phyloP scores from a whole-genome alignment of 2,329 filamentous ascomycete species.

The Colletotrichum nymphaeae region DNA sequence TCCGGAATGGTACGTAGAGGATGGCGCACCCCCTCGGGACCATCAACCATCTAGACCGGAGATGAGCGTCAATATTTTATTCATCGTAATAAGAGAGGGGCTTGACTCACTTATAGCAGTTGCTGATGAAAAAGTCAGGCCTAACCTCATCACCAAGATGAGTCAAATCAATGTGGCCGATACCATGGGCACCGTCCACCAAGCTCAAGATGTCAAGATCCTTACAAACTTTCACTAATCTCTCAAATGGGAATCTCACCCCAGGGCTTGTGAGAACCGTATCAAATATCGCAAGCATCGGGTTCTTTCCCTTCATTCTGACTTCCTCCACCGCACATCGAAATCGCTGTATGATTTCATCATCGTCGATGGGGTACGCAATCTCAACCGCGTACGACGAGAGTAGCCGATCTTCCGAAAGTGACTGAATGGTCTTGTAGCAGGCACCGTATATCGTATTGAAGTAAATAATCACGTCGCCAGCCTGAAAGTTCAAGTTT shows the following conservation, averaged over 20 bases:
- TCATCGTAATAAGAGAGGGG: neutral
- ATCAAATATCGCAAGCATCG: neutral
- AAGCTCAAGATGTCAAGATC: neutral
- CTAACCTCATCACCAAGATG: neutral
- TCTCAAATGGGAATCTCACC: neutral
- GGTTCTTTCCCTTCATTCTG: neutral
- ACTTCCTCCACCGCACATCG: neutral
- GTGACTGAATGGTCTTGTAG: neutral
- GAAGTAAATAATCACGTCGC: neutral
- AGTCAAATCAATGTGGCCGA: neutral
- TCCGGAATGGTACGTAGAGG: neutral
- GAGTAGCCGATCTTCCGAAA: neutral
- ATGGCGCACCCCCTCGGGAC: neutral
- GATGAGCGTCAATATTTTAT: neutral
- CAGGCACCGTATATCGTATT: neutral
- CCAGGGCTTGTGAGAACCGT: neutral
- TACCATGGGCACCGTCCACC: neutral
- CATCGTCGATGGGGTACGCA: neutral
- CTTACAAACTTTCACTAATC: neutral
- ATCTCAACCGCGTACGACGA: neutral
- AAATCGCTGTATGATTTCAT: neutral
- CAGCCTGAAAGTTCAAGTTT: neutral
- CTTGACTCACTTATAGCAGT: neutral
- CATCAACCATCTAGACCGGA: neutral
- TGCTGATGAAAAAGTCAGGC: neutral